Evolutionary conservation across 2,329 filamentous ascomycete genomes (phyloP).

Genomic region (Zasmidium cellare): DNA sequence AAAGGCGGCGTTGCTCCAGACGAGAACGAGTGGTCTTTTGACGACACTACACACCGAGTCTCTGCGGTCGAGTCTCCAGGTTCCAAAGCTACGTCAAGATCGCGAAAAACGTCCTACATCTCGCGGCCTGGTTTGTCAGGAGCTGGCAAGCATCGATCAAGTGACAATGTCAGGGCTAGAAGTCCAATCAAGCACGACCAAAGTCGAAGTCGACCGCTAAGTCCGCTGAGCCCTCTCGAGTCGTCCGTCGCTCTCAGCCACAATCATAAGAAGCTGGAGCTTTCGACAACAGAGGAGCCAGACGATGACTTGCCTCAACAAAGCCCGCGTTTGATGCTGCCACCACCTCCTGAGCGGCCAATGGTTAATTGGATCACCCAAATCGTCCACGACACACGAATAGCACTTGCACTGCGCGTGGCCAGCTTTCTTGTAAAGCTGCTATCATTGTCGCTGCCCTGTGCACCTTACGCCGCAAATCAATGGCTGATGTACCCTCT

Average conservation of each 20-base stretch:
- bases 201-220: slow-evolving; percentile 9
- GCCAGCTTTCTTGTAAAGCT: slow-evolving; percentile 69
- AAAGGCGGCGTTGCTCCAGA: slow-evolving; percentile 55
- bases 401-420: slow-evolving; percentile 49
- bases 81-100: slow-evolving; percentile 16
- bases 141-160: slow-evolving; percentile 18
- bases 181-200: slow-evolving; percentile 22
- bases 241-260: slow-evolving; percentile 5
- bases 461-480: slow-evolving; percentile 69
- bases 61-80: slow-evolving; percentile 44
- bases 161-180: slow-evolving; percentile 13
- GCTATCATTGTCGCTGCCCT: slow-evolving; percentile 63
- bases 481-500: slow-evolving; percentile 66
- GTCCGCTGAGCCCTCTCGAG: slow-evolving; percentile 11
- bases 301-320: slow-evolving; percentile 20
- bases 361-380: slow-evolving; percentile 34
- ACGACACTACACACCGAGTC: slow-evolving; percentile 37
- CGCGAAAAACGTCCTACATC: slow-evolving; percentile 25
- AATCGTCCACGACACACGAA: slow-evolving; percentile 35
- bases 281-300: slow-evolving; percentile 3
- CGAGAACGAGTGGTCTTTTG: slow-evolving; percentile 28
- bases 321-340: slow-evolving; percentile 37
- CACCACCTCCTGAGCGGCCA: slow-evolving; percentile 32
- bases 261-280: slow-evolving; percentile 5
- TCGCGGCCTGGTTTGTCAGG: slow-evolving; percentile 22